Evolutionary conservation across 2,329 filamentous ascomycete species (phyloP).

Genomic region (Volutella citrinella): DNA sequence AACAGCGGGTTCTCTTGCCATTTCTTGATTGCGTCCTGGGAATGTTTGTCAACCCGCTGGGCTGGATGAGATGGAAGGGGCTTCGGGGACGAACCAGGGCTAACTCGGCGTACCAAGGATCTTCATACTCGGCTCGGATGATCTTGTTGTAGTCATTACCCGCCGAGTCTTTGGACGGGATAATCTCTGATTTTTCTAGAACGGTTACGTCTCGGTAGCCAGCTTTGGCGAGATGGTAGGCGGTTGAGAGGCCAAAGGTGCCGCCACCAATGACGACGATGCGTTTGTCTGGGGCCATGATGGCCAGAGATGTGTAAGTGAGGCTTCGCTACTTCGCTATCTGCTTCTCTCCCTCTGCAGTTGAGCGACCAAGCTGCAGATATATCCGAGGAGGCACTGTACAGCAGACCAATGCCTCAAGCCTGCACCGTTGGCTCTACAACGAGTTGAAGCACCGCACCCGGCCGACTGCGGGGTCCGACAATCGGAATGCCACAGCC

Average conservation of each 20-base stretch:
- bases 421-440: too few relatives aligned
- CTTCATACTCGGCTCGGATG: slow-evolving; percentile 55
- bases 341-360: too few relatives aligned
- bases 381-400: too few relatives aligned
- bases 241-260: slow-evolving; percentile 29
- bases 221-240: slow-evolving; percentile 21
- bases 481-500: too few relatives aligned
- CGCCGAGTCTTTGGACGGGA: slow-evolving; percentile 37
- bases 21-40: slow-evolving; percentile 46
- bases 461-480: too few relatives aligned
- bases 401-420: too few relatives aligned
- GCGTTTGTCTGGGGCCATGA: neutral
- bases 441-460: too few relatives aligned
- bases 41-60: too few relatives aligned
- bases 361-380: too few relatives aligned
- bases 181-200: slow-evolving; percentile 20
- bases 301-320: too few relatives aligned
- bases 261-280: slow-evolving; percentile 28
- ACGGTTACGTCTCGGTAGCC: slow-evolving; percentile 34
- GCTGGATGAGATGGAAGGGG: neutral
- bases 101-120: slow-evolving; percentile 52
- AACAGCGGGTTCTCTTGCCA: slow-evolving; percentile 49
- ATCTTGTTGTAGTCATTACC: slow-evolving; percentile 61
- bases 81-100: slow-evolving; percentile 38
- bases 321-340: too few relatives aligned